These are phyloP conservation scores for Erigeron canadensis DNA, from an alignment of 129 eudicot species.

Conservation along the genomic window DNA sequence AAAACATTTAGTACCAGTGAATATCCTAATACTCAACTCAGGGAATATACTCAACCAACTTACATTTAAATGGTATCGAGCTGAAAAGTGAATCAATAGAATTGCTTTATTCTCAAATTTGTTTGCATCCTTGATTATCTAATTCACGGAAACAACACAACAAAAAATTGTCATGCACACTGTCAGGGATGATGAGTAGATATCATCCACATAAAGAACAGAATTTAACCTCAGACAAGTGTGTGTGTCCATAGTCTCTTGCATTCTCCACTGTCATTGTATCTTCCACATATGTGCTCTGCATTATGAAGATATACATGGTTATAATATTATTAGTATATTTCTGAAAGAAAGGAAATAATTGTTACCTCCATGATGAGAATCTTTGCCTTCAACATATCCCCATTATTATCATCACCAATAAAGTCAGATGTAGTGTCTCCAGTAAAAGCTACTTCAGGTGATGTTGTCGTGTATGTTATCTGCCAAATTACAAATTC, in stretches of 20 bases:
- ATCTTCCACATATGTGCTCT: slow-evolving; percentile 83
- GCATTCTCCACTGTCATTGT: slow-evolving; percentile 70
- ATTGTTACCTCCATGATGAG: slow-evolving; percentile 85
- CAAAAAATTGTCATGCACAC: slow-evolving; percentile 1
- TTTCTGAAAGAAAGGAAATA: background rate
- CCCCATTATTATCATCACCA: slow-evolving; percentile 49
- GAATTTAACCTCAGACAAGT: slow-evolving; percentile 76
- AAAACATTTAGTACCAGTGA: background rate
- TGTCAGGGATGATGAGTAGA: slow-evolving; percentile 4
- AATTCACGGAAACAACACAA: slow-evolving; percentile 25
- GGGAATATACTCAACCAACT: slow-evolving; percentile 24
- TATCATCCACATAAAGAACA: slow-evolving; percentile 7
- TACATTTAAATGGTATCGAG: slow-evolving; percentile 84
- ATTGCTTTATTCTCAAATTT: slow-evolving; percentile 92
- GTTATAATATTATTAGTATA: background rate
- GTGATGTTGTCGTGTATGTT: slow-evolving; percentile 61
- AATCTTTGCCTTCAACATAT: slow-evolving; percentile 78
- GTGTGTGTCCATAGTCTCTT: slow-evolving; percentile 94
- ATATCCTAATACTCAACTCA: background rate
- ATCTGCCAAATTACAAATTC: slow-evolving; percentile 47
- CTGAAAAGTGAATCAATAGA: slow-evolving; percentile 93
- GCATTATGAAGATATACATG: slow-evolving; percentile 5
- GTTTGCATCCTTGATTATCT: slow-evolving; percentile 63
- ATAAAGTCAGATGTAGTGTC: slow-evolving; percentile 95
- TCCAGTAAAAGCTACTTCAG: slow-evolving; percentile 95